Conservation (phyloP, 768 basidiomycete genomes). For the Lepiota brunneoincarnata region DNA sequence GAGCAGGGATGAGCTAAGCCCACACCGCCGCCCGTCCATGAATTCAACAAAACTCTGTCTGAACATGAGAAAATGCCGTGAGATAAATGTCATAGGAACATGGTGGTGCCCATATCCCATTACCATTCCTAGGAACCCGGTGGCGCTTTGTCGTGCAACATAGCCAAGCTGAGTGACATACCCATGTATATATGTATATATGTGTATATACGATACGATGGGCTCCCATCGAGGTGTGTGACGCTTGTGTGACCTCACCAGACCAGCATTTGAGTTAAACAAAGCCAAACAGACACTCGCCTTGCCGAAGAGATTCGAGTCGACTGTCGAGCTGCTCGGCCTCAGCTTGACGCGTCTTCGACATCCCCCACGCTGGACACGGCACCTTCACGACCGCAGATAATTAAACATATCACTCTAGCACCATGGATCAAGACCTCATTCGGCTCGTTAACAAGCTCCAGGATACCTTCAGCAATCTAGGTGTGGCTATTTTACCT, state of each 20-base stretch:
- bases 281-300: slow-evolving; percentile 1
- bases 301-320: slow-evolving; percentile 1
- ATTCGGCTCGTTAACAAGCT: slow-evolving; percentile 94
- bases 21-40: too few species aligned
- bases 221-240: too few species aligned
- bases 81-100: background rate
- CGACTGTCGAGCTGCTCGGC: background rate
- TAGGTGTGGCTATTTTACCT: slow-evolving; percentile 52
- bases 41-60: too few species aligned
- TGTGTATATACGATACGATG: too few species aligned
- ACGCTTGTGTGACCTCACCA: background rate
- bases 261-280: background rate
- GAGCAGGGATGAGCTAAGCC: too few species aligned
- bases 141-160: background rate
- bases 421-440: slow-evolving; percentile 85
- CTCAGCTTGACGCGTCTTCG: slow-evolving; percentile 3
- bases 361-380: slow-evolving; percentile 6
- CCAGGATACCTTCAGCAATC: slow-evolving; percentile 88
- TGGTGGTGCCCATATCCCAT: background rate
- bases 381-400: background rate
- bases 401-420: background rate
- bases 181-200: background rate
- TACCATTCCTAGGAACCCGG: background rate
- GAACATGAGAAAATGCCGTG: too few species aligned
- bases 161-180: too few species aligned